Evolutionary conservation across 2,329 filamentous ascomycete genomes (phyloP).

Genomic region (Aspergillus tanneri): DNA sequence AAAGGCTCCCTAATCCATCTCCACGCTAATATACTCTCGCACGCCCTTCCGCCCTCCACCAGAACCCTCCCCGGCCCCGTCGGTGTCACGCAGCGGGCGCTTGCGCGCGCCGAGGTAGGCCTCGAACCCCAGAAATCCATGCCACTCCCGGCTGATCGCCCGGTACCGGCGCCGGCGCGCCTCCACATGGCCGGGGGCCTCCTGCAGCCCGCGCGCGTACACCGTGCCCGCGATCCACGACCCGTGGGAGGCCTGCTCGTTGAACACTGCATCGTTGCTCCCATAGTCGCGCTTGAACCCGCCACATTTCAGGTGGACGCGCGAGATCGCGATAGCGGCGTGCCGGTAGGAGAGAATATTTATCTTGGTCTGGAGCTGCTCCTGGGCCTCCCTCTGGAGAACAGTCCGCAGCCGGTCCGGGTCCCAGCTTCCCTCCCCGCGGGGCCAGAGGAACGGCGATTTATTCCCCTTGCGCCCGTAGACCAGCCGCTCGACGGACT

Average conservation of each 20-base stretch:
- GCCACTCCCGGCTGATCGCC: slow-evolving; percentile 1
- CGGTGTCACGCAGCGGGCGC: too few relatives aligned
- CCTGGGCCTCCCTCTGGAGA: slow-evolving; percentile 1
- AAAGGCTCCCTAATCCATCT: too few relatives aligned
- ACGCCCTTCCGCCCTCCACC: too few relatives aligned
- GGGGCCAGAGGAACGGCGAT: slow-evolving; percentile 4
- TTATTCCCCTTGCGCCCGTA: neutral
- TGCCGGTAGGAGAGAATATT: slow-evolving; percentile 7
- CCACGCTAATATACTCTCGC: too few relatives aligned
- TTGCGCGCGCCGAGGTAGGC: neutral
- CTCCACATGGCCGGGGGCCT: slow-evolving; percentile 8
- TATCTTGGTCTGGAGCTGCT: slow-evolving; percentile 5
- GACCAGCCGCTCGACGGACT: neutral
- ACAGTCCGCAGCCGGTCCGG: neutral
- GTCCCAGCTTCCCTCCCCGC: slow-evolving; percentile 1
- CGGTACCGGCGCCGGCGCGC: neutral
- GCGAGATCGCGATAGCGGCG: slow-evolving; percentile 7
- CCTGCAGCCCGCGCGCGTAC: slow-evolving; percentile 4
- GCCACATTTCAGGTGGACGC: slow-evolving; percentile 1
- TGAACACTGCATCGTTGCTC: neutral
- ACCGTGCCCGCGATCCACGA: slow-evolving; percentile 1
- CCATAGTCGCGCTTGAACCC: slow-evolving; percentile 7
- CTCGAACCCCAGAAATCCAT: slow-evolving; percentile 4
- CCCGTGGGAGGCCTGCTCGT: slow-evolving; percentile 5
- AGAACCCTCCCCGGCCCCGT: too few relatives aligned